A percentile compares a stretch with the other conserved stretches of the same genome.
Evolutionary conservation across 139 green algal genomes (phyloP).

Genomic region (Picochlorum sp.): DNA sequence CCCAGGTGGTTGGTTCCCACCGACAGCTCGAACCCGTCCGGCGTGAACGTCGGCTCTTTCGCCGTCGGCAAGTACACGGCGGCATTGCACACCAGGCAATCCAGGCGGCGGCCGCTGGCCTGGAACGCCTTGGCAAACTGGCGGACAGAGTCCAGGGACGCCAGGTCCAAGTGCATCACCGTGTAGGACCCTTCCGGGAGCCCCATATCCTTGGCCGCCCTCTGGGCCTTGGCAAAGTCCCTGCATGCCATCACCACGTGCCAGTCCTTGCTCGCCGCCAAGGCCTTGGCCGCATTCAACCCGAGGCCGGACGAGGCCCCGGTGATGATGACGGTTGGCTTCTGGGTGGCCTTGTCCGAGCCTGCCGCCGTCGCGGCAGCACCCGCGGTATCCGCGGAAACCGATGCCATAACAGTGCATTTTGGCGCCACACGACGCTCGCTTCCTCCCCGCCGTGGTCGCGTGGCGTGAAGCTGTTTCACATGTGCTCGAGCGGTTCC

Average conservation of each 20-base stretch:
- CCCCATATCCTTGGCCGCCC: conserved; percentile 19
- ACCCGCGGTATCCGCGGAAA: conserved; percentile 9
- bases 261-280: conserved; percentile 67
- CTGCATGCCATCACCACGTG: conserved; percentile 79
- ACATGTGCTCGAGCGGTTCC: too few species aligned
- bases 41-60: conserved; percentile 77
- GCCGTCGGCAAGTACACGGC: conserved; percentile 84
- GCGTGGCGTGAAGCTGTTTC: too few species aligned
- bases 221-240: conserved; percentile 66
- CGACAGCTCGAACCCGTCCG: conserved; percentile 80
- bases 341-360: conserved; percentile 32
- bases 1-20: conserved; percentile 84
- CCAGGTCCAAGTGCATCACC: conserved; percentile 73
- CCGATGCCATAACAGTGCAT: neutral
- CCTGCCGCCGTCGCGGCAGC: neutral
- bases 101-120: conserved; percentile 49
- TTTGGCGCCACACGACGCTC: conserved; percentile 1
- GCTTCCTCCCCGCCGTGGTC: too few species aligned
- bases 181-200: conserved; percentile 26
- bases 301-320: conserved; percentile 83
- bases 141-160: conserved; percentile 65
- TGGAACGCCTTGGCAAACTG: conserved; percentile 73
- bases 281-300: conserved; percentile 64
- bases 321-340: conserved; percentile 73
- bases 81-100: conserved; percentile 85